A percentile compares a stretch with the other conserved stretches of the same genome.
phyloP scores from a whole-genome alignment of 345 rosid species.

The Pistacia integerrima region DNA sequence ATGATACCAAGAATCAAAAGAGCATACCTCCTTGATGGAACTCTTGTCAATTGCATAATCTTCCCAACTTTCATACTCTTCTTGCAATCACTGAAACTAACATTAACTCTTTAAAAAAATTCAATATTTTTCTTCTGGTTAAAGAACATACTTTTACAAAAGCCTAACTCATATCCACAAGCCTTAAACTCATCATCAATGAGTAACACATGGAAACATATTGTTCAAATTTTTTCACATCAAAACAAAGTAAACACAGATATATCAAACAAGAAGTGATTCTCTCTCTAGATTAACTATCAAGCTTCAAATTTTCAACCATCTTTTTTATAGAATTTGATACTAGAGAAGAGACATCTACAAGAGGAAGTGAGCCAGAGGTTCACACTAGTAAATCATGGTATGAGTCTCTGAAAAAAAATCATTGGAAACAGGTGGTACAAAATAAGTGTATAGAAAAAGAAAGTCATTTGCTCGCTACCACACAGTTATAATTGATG shows the following conservation, averaged over 20 bases:
- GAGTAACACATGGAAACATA: not conserved
- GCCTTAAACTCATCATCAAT: constrained; percentile 3
- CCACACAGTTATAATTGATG: not conserved
- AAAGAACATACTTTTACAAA: not conserved
- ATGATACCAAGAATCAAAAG: not conserved
- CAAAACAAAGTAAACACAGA: constrained; percentile 6
- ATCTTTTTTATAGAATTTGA: not conserved
- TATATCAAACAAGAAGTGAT: not conserved
- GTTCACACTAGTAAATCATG: no score
- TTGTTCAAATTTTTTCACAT: not conserved
- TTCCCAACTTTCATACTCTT: constrained; percentile 73
- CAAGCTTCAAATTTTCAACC: not conserved
- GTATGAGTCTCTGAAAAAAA: not conserved
- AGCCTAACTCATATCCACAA: not conserved
- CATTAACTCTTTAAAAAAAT: not conserved
- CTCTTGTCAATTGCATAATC: constrained; percentile 44
- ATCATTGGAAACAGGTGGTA: not conserved
- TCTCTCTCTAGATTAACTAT: not conserved
- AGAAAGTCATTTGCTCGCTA: not conserved
- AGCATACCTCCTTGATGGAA: constrained; percentile 50
- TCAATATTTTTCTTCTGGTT: constrained; percentile 1
- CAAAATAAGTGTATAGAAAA: not conserved
- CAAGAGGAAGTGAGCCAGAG: no score
- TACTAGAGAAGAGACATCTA: no score
- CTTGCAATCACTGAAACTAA: constrained; percentile 39